Conservation (phyloP, 1,284 basidiomycete genomes). For the Coniferiporia weirii region DNA sequence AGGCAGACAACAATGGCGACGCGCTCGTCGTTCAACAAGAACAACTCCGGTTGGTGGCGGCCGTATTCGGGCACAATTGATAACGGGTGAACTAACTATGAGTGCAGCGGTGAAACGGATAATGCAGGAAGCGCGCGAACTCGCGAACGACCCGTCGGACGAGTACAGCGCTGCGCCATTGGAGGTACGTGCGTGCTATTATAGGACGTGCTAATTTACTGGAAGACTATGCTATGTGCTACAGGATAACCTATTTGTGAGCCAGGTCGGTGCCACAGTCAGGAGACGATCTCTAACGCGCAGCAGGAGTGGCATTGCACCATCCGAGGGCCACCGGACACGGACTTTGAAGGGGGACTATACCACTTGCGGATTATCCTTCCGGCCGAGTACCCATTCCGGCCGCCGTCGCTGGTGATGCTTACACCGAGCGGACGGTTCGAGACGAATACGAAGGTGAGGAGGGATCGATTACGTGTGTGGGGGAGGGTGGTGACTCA, state of each 20-base stretch:
- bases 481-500: neutral
- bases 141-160: constrained; percentile 73
- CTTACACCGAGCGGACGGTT: constrained; percentile 95
- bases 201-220: constrained; percentile 17
- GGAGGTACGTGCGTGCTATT: constrained; percentile 53
- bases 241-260: constrained; percentile 78
- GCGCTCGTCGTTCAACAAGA: constrained; percentile 61
- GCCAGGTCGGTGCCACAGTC: constrained; percentile 26
- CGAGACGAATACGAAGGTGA: constrained; percentile 91
- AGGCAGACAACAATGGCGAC: constrained; percentile 24
- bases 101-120: constrained; percentile 84
- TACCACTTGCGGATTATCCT: constrained; percentile 92
- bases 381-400: constrained; percentile 91
- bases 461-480: constrained; percentile 21
- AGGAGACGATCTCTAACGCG: constrained; percentile 23
- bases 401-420: constrained; percentile 90
- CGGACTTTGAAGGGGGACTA: constrained; percentile 86
- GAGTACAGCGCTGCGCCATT: constrained; percentile 85
- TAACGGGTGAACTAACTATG: neutral
- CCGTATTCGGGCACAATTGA: no score
- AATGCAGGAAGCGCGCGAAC: constrained; percentile 91
- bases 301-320: constrained; percentile 96
- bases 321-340: constrained; percentile 79
- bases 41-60: constrained; percentile 63
- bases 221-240: constrained; percentile 14